A percentile compares a stretch with the other conserved stretches of the same genome.
Evolutionary conservation across 31 red algal species (phyloP).

Genomic region (Odonthalia washingtoniensis): DNA sequence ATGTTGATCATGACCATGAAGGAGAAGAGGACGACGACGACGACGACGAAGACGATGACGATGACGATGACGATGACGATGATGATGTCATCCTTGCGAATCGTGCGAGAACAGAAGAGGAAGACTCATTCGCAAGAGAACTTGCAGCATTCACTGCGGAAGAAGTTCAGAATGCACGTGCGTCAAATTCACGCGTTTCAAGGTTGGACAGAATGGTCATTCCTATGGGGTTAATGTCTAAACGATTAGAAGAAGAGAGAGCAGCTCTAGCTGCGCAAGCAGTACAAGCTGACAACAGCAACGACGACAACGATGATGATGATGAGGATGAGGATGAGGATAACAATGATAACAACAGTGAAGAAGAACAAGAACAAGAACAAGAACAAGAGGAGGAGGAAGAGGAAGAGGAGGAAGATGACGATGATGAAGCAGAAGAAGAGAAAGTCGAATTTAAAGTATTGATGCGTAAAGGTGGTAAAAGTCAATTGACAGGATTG

Average conservation of each 20-base stretch:
- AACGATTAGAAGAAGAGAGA: slow-evolving; percentile 65
- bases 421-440: slow-evolving; percentile 5
- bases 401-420: background rate
- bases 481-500: slow-evolving; percentile 84
- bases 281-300: slow-evolving; percentile 18
- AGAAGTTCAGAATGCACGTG: slow-evolving; percentile 60
- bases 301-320: background rate
- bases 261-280: slow-evolving; percentile 45
- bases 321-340: slow-evolving; percentile 27
- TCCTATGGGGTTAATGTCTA: slow-evolving; percentile 78
- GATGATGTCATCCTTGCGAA: slow-evolving; percentile 55
- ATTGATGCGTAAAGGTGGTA: slow-evolving; percentile 85
- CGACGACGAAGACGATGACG: slow-evolving; percentile 55
- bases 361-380: background rate
- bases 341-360: background rate
- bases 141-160: slow-evolving; percentile 78
- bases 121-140: slow-evolving; percentile 80
- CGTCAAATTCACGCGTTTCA: slow-evolving; percentile 56
- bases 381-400: too few relatives aligned
- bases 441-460: slow-evolving; percentile 83
- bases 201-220: slow-evolving; percentile 82
- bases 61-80: slow-evolving; percentile 64
- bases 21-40: slow-evolving; percentile 48
- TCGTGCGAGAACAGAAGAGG: slow-evolving; percentile 77
- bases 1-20: slow-evolving; percentile 30